phyloP scores from a whole-genome alignment of 2,329 filamentous ascomycete species.

The Esteya vermicola region DNA sequence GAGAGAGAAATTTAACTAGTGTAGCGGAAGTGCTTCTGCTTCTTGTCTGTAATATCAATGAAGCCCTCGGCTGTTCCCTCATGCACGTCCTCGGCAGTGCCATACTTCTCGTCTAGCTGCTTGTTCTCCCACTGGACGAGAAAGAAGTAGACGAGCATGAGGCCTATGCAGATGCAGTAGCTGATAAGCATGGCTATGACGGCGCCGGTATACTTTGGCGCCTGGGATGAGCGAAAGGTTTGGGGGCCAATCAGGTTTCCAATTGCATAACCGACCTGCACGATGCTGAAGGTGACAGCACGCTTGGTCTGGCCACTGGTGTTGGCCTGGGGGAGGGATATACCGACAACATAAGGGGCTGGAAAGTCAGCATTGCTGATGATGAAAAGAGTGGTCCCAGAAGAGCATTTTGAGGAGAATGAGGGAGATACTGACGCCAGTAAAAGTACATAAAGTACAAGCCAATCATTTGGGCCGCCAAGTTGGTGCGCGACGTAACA shows the following conservation, averaged over 20 bases:
- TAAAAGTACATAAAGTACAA: constrained; percentile 26
- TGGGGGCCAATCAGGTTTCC: constrained; percentile 44
- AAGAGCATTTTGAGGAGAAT: background rate
- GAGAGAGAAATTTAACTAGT: too few species aligned
- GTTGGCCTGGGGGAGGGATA: constrained; percentile 8
- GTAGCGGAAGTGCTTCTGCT: constrained; percentile 13
- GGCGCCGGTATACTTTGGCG: constrained; percentile 35
- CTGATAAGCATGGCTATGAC: constrained; percentile 39
- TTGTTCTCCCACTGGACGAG: constrained; percentile 27
- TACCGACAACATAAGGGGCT: constrained; percentile 7
- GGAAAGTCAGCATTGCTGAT: too few species aligned
- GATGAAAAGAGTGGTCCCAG: too few species aligned
- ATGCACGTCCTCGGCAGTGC: background rate
- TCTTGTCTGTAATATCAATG: constrained; percentile 1
- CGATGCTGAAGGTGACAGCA: constrained; percentile 1
- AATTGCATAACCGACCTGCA: constrained; percentile 17
- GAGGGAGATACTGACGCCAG: constrained; percentile 12
- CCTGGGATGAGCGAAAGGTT: constrained; percentile 38
- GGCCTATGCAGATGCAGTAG: constrained; percentile 26
- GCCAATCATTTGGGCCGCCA: constrained; percentile 23
- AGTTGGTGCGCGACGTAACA: constrained; percentile 11
- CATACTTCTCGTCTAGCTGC: constrained; percentile 1
- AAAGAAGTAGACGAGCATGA: constrained; percentile 32
- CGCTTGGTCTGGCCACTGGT: constrained; percentile 8
- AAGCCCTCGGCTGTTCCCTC: background rate